Evolutionary conservation across 768 basidiomycete genomes (phyloP).

Genomic region (Paxillus rubicundulus): DNA sequence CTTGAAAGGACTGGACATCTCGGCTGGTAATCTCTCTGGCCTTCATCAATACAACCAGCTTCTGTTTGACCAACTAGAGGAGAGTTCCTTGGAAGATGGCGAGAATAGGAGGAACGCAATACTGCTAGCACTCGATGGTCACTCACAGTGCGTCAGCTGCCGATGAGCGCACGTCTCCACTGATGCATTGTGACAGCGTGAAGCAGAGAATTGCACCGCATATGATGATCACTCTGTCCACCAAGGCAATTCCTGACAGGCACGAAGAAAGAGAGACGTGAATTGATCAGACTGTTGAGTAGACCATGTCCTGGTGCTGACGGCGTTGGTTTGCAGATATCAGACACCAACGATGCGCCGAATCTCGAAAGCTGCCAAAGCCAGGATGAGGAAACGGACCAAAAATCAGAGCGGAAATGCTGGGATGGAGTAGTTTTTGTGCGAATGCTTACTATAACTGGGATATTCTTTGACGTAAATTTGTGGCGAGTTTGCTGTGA

Average conservation of each 20-base stretch:
- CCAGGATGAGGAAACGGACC: slow-evolving; percentile 46
- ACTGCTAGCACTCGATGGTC: slow-evolving; percentile 49
- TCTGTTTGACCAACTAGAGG: slow-evolving; percentile 39
- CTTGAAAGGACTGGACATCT: slow-evolving; percentile 48
- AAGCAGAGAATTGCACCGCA: slow-evolving; percentile 58
- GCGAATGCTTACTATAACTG: slow-evolving; percentile 9
- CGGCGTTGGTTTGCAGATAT: slow-evolving; percentile 39
- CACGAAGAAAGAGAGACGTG: slow-evolving; percentile 36
- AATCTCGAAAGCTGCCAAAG: slow-evolving; percentile 57
- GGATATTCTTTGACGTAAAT: slow-evolving; percentile 23
- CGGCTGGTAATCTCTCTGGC: slow-evolving; percentile 45
- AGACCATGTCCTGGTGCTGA: slow-evolving; percentile 6
- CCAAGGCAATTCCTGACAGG: slow-evolving; percentile 40
- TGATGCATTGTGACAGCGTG: slow-evolving; percentile 35
- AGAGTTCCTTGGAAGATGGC: slow-evolving; percentile 32
- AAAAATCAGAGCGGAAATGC: slow-evolving; percentile 28
- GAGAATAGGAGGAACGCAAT: slow-evolving; percentile 29
- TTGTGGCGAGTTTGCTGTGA: slow-evolving; percentile 12
- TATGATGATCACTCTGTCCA: slow-evolving; percentile 68
- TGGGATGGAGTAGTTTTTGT: slow-evolving; percentile 14
- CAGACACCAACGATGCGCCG: slow-evolving; percentile 53
- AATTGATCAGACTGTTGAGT: slow-evolving; percentile 16
- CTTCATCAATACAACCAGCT: slow-evolving; percentile 79
- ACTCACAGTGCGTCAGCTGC: slow-evolving; percentile 50
- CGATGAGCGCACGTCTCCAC: not conserved